phyloP scores from a whole-genome alignment of 2,329 filamentous ascomycete genomes.

The Helminthosporium solani region DNA sequence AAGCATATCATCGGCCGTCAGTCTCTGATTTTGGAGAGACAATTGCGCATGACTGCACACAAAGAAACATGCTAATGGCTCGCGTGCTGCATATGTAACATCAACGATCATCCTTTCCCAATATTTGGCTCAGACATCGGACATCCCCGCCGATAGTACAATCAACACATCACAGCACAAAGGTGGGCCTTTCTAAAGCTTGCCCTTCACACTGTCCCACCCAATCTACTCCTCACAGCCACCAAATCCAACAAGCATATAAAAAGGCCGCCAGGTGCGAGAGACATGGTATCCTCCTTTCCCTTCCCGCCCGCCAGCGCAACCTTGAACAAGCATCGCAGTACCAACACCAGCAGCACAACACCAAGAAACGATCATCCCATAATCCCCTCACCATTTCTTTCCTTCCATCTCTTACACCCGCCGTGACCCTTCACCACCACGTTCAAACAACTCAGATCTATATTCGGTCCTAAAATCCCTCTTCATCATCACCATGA shows the following conservation, averaged over 20 bases:
- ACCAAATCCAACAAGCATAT: neutral
- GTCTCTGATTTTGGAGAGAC: neutral
- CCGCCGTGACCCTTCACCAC: neutral
- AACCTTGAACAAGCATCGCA: neutral
- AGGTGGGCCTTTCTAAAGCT: neutral
- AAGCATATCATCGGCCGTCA: neutral
- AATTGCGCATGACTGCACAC: neutral
- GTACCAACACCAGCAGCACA: too few species aligned
- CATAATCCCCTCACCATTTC: neutral
- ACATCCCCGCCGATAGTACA: neutral
- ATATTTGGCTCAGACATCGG: neutral
- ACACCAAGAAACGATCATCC: neutral
- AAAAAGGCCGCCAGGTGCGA: slow-evolving; percentile 1
- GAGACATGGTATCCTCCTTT: neutral
- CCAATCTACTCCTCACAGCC: neutral
- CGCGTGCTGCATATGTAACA: neutral
- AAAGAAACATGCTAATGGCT: neutral
- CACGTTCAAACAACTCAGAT: neutral
- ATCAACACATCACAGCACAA: neutral
- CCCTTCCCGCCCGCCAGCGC: slow-evolving; percentile 2
- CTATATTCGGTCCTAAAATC: neutral
- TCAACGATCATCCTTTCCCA: neutral
- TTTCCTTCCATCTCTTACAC: neutral
- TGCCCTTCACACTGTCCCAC: neutral
- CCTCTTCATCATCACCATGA: neutral